Evolutionary conservation across 768 basidiomycete species (phyloP).

Genomic region (Tephrocybe rancida): DNA sequence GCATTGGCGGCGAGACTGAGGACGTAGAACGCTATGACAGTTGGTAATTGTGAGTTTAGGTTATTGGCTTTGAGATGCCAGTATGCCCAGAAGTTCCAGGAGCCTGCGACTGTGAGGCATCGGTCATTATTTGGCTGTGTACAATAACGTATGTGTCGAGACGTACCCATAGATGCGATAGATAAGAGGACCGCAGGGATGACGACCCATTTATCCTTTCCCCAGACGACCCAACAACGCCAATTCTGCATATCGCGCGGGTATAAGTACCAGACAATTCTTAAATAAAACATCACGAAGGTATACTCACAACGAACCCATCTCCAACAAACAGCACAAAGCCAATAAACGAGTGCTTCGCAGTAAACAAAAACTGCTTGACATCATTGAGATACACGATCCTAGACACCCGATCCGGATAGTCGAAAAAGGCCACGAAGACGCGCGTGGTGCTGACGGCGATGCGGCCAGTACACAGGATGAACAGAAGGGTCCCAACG

Average conservation of each 20-base stretch:
- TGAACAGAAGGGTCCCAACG: background rate
- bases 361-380: background rate
- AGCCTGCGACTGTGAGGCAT: background rate
- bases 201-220: background rate
- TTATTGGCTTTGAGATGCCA: background rate
- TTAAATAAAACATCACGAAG: background rate
- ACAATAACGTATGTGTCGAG: too few relatives aligned
- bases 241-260: slow-evolving; percentile 1
- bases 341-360: background rate
- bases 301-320: background rate
- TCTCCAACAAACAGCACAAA: background rate
- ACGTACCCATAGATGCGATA: background rate
- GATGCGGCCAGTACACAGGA: background rate
- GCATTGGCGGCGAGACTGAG: slow-evolving; percentile 1
- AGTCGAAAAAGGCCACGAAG: background rate
- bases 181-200: background rate
- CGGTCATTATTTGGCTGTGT: background rate
- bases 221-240: slow-evolving; percentile 4
- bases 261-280: too few relatives aligned
- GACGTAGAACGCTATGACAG: background rate
- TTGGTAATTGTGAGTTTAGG: background rate
- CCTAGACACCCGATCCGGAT: background rate
- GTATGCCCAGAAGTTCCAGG: background rate
- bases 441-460: background rate
- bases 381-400: background rate